phyloP scores from a whole-genome alignment of 2,329 filamentous ascomycete genomes.

The Aplosporella prunicola region DNA sequence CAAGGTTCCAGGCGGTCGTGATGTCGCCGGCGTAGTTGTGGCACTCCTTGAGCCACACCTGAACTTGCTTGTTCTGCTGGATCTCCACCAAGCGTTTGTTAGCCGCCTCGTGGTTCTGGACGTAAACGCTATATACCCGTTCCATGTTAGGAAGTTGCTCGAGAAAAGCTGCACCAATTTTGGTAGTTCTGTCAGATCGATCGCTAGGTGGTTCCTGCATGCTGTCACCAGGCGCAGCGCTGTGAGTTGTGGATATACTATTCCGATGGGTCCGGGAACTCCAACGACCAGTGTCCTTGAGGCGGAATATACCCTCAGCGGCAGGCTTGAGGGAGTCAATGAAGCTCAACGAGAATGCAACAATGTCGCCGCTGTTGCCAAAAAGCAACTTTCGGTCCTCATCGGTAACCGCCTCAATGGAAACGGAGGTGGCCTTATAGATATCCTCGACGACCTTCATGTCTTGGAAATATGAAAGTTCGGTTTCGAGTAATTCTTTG shows the following conservation, averaged over 20 bases:
- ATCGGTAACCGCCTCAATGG: slow-evolving; percentile 66
- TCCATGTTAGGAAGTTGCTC: slow-evolving; percentile 51
- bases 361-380: slow-evolving; percentile 84
- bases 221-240: slow-evolving; percentile 19
- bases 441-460: slow-evolving; percentile 98
- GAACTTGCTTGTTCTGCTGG: slow-evolving; percentile 43
- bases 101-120: slow-evolving; percentile 55
- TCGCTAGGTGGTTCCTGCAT: neutral
- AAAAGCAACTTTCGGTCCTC: slow-evolving; percentile 88
- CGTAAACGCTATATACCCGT: slow-evolving; percentile 54
- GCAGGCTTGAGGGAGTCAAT: slow-evolving; percentile 72
- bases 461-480: slow-evolving; percentile 81
- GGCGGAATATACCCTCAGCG: slow-evolving; percentile 63
- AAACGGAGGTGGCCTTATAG: slow-evolving; percentile 85
- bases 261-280: slow-evolving; percentile 43
- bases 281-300: slow-evolving; percentile 42
- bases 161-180: slow-evolving; percentile 50
- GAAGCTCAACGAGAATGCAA: slow-evolving; percentile 74
- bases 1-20: slow-evolving; percentile 87
- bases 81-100: slow-evolving; percentile 50
- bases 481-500: slow-evolving; percentile 87
- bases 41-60: slow-evolving; percentile 85
- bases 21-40: slow-evolving; percentile 86
- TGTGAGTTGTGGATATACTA: slow-evolving; percentile 37
- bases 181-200: slow-evolving; percentile 43